Percentiles rank a stretch among this genome's conserved stretches.
These are phyloP conservation scores for Botrytis tulipae DNA, from an alignment of 2,329 filamentous ascomycete species.

Conservation along the genomic window DNA sequence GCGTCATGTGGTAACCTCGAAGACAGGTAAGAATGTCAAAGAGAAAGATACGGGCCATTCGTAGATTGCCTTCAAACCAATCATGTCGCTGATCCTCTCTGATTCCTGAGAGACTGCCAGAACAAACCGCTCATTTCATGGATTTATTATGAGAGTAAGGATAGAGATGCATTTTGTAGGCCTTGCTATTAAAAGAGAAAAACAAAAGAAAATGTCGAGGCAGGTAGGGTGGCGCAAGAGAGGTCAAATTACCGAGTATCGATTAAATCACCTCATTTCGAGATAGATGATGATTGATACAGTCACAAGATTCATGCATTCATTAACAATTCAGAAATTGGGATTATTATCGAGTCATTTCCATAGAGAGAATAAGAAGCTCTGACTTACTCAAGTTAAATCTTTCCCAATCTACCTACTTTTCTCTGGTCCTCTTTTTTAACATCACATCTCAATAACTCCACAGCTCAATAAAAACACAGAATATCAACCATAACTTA, in stretches of 20 bases:
- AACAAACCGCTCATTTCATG: too few relatives aligned
- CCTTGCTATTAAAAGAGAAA: neutral
- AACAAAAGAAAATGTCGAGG: neutral
- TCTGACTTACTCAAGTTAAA: neutral
- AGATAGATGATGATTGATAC: neutral
- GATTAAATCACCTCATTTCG: neutral
- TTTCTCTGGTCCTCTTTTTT: neutral
- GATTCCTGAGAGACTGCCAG: too few relatives aligned
- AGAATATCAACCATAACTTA: neutral
- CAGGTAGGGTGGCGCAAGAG: neutral
- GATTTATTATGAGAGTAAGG: neutral
- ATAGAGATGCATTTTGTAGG: rapidly evolving
- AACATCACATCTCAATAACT: neutral
- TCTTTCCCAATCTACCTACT: neutral
- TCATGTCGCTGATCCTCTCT: too few relatives aligned
- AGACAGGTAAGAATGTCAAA: too few relatives aligned
- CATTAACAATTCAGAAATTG: neutral
- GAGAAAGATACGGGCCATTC: too few relatives aligned
- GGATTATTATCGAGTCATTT: neutral
- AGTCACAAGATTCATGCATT: neutral
- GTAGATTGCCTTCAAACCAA: too few relatives aligned
- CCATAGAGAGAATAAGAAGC: neutral
- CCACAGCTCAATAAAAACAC: neutral
- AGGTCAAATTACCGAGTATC: neutral
- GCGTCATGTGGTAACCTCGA: neutral